Conservation (phyloP, 202 grass and related monocot species). For the Panicum hallii region DNA sequence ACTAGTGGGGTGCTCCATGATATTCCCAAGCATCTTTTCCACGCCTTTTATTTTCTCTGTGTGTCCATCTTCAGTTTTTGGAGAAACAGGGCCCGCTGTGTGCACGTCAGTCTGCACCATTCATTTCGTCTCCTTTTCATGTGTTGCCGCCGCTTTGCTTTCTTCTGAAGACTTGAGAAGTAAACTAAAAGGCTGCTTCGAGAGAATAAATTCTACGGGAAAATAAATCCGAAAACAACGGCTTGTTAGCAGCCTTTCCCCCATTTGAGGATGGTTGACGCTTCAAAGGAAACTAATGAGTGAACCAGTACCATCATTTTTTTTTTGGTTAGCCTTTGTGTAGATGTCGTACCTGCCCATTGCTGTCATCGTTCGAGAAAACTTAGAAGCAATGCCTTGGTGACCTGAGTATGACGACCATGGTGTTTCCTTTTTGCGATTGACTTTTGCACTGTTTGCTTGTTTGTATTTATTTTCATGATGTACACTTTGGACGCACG, state of each 20-base stretch:
- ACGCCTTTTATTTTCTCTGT: slow-evolving; percentile 31
- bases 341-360: slow-evolving; percentile 39
- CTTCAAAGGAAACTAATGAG: slow-evolving; percentile 9
- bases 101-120: no score
- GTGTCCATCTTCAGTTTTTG: not conserved
- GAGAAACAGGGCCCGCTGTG: not conserved
- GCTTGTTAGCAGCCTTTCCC: not conserved
- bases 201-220: not conserved
- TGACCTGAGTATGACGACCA: slow-evolving; percentile 11
- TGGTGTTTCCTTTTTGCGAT: not conserved
- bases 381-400: slow-evolving; percentile 42
- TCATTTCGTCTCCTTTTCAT: not conserved
- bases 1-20: slow-evolving; percentile 22
- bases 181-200: not conserved
- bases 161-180: slow-evolving; percentile 29
- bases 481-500: not conserved
- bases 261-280: not conserved
- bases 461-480: not conserved
- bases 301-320: not conserved
- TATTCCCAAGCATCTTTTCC: slow-evolving; percentile 37
- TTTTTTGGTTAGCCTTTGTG: slow-evolving; percentile 20
- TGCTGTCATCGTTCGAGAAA: slow-evolving; percentile 20
- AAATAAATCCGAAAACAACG: not conserved
- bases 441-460: not conserved
- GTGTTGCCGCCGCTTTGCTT: slow-evolving; percentile 36